Evolutionary conservation across 768 basidiomycete species (phyloP), one percentile per base, ranked within the genome.

Genomic region (Coprinopsis marcescibilis): DNA sequence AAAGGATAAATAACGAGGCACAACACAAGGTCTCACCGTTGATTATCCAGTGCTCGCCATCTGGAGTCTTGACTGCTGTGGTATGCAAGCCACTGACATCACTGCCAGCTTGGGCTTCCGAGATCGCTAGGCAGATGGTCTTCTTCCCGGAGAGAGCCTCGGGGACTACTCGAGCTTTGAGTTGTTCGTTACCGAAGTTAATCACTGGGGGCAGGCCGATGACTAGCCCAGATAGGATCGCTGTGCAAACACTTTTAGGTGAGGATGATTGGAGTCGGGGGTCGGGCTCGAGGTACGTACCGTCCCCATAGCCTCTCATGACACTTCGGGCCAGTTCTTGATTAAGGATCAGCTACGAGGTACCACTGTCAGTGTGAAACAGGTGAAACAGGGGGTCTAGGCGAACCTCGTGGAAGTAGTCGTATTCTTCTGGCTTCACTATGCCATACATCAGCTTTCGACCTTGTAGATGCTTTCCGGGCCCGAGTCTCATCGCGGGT

Each of bases 401-500:
- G 51, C 56, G 25, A 50, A 75, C 76, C 63, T 85, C 84, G 59
- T 93, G 89, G 76, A 94, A 95, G 59, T 87, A 89, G 61, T 94
- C 87, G 56, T 87, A 94, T 74, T 85, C 79, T 59, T 94, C 90
- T 4, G 90, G 84, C 52, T 78, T 79, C 33, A 96, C 84, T 5
- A 84, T 60, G 1, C 90, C 94, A 44, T 77, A 80, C 75, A 92
- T 83, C n/a, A 99, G 69, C 10, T 66, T 76, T 13, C 79, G 75
- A 3, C 94, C 94, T 61, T 85, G 73, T 10, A 98, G 76, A 57
- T 97, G 93, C 62, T 92, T 91, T 17, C 91, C 92, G 7, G 95
- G 95, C 17, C 95, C 95, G 68, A 94, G 66, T 24, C 92, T 80
- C 94, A 98, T 96, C 12, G 89, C 88, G 60, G 90, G 87, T 15